phyloP scores from a whole-genome alignment of 2,329 filamentous ascomycete genomes.

The Fulvia fulva region DNA sequence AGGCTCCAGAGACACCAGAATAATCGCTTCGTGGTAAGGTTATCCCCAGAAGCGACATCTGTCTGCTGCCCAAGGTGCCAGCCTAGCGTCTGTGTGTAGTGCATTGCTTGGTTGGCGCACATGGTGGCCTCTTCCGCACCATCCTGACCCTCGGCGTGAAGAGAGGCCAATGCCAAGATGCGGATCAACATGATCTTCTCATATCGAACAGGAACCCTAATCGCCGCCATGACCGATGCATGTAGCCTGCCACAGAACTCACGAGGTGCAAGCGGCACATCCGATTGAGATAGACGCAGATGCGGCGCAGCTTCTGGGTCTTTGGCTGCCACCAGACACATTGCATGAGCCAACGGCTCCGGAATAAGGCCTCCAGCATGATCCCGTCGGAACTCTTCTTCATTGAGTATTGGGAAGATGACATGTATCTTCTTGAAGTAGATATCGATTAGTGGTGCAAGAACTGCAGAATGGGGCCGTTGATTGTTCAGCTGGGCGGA shows the following conservation, averaged over 20 bases:
- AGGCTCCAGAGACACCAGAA: conserved; percentile 51
- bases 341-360: conserved; percentile 41
- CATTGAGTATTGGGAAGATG: conserved; percentile 45
- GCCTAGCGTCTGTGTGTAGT: conserved; percentile 48
- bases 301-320: conserved; percentile 41
- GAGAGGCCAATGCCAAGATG: conserved; percentile 44
- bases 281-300: conserved; percentile 36
- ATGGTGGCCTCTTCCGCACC: conserved; percentile 41
- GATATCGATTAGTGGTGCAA: conserved; percentile 41
- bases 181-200: conserved; percentile 47
- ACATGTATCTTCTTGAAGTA: conserved; percentile 47
- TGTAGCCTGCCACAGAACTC: conserved; percentile 46
- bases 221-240: conserved; percentile 38
- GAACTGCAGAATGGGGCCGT: conserved; percentile 32
- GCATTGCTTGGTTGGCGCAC: conserved; percentile 47
- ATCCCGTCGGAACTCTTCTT: conserved; percentile 39
- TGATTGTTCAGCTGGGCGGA: conserved; percentile 11
- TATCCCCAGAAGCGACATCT: conserved; percentile 18
- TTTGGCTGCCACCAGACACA: conserved; percentile 48
- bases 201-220: conserved; percentile 41
- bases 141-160: conserved; percentile 47
- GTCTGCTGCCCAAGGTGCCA: conserved; percentile 40
- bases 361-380: conserved; percentile 36
- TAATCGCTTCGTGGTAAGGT: conserved; percentile 40
- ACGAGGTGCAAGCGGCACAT: conserved; percentile 36